Conservation (phyloP, 352 stramenopile species). For the Pythium dissotocum region DNA sequence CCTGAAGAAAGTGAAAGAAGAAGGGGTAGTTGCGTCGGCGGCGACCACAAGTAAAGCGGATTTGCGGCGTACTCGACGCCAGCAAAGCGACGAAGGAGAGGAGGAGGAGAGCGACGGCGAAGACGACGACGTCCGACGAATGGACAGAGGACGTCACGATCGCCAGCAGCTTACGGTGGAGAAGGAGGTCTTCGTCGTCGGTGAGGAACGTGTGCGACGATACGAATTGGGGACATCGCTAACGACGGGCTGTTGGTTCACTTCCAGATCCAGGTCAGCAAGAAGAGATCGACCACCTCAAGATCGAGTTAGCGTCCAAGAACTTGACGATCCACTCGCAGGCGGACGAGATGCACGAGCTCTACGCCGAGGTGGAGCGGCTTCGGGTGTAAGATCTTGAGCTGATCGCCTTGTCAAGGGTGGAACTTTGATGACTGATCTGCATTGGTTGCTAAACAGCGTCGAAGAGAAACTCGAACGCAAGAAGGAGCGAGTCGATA, state of each 20-base stretch:
- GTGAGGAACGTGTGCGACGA: background rate
- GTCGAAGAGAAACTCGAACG: constrained; percentile 43
- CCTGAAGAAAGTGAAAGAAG: constrained; percentile 52
- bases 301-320: constrained; percentile 57
- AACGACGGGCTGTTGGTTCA: background rate
- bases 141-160: background rate
- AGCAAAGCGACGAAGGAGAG: constrained; percentile 28
- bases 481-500: constrained; percentile 37
- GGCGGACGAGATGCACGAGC: constrained; percentile 55
- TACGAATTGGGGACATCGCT: background rate
- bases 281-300: constrained; percentile 61
- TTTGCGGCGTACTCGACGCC: constrained; percentile 9
- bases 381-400: constrained; percentile 32
- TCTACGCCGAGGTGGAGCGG: constrained; percentile 62
- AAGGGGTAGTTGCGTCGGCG: constrained; percentile 18
- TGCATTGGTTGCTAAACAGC: background rate
- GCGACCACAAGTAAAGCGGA: background rate
- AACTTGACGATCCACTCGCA: constrained; percentile 58
- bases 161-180: background rate
- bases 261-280: constrained; percentile 37
- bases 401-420: background rate
- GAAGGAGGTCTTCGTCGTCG: constrained; percentile 19
- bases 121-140: background rate
- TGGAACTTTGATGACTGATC: background rate
- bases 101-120: constrained; percentile 30